Percentiles rank a stretch among this genome's conserved stretches.
phyloP scores from a whole-genome alignment of 768 basidiomycete species.

The Collybiopsis confluens region DNA sequence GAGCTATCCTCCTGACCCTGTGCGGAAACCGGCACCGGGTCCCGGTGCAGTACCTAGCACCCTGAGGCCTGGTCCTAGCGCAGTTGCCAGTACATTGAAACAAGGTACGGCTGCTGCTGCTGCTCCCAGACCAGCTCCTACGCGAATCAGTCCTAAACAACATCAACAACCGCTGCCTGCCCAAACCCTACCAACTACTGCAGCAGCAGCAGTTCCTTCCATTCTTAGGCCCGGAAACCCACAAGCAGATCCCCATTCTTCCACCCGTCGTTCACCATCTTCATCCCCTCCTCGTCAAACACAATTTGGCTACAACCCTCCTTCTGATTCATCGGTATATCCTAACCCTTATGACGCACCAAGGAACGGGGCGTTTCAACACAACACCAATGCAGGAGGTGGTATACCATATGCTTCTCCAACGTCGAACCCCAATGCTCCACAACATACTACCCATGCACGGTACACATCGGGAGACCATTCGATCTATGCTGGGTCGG shows the following conservation, averaged over 20 bases:
- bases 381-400: too few species aligned
- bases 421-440: background rate
- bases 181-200: background rate
- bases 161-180: conserved; percentile 5
- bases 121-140: conserved; percentile 16
- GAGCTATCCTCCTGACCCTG: conserved; percentile 10
- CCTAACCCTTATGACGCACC: background rate
- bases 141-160: conserved; percentile 1
- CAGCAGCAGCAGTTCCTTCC: conserved; percentile 2
- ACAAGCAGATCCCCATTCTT: conserved; percentile 1
- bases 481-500: too few species aligned
- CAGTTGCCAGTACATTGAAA: background rate
- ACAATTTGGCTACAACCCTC: background rate
- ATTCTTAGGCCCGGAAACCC: conserved; percentile 9
- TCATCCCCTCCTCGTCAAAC: conserved; percentile 3
- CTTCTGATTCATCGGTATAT: background rate
- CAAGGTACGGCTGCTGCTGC: conserved; percentile 13
- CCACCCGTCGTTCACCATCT: background rate
- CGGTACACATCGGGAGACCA: too few species aligned
- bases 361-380: too few species aligned
- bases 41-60: conserved; percentile 19
- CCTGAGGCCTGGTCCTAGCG: background rate
- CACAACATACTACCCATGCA: too few species aligned
- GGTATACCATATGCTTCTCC: background rate
- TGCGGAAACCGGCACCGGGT: background rate